Evolutionary conservation across 1,139 yeast genomes (phyloP), one percentile per base, ranked within the genome.

Genomic region (Diutina neorugosa): DNA sequence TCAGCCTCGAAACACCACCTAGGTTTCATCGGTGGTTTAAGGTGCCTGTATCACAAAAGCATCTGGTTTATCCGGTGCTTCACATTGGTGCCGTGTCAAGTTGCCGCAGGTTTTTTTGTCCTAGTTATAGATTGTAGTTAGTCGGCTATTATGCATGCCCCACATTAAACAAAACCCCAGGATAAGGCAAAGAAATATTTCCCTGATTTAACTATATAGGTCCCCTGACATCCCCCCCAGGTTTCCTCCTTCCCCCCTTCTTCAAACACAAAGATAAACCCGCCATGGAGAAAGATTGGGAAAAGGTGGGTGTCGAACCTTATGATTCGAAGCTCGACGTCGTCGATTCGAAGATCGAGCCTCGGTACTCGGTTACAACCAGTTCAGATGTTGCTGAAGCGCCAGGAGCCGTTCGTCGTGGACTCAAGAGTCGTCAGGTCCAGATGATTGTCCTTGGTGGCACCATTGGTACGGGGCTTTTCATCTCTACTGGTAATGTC

Each of bases 361-460:
- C 37, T n/a, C 37, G 37, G n/a, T 31, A 31, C 37, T n/a, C 12
- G 37, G 37, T 31, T n/a, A n/a, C n/a, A n/a, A 9, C n/a, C 37
- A 31, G n/a, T n/a, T 14, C 37, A 5, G 37, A 31, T 6, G 14
- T 14, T n/a, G 14, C 37, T 2, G 37, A 8, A 5, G 37, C 37
- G 9, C 37, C 37, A 2, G 37, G 37, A 14, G 37, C 37, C 8
- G 43, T 40, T 4, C 12, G 16, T 2, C 6, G 43, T 7, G 43
- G 43, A 8, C 43, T 77, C 55, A 71, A 77, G 58, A 66, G 69
- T 52, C 70, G 84, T 54, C 86, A 81, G 59, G 67, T 82, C 52
- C 84, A 80, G 62, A 73, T 82, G 77, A 86, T 88, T 56, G 82
- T 86, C 43, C 73, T 82, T 54, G 86, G 84, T 2, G 87, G 87